phyloP scores from a whole-genome alignment of 2,329 filamentous ascomycete genomes.

The Cercospora sp. region DNA sequence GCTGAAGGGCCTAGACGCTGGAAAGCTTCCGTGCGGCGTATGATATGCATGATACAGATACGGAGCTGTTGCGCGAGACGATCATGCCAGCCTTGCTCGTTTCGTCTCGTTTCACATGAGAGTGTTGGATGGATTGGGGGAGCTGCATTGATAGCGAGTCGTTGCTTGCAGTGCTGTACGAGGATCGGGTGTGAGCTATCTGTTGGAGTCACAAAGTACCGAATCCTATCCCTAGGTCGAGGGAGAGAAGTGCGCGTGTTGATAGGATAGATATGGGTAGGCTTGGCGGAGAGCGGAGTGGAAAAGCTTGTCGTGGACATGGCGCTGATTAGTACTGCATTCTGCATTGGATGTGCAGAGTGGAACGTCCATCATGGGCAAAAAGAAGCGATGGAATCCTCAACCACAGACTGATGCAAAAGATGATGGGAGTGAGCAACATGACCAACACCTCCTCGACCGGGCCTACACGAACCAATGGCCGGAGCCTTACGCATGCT shows the following conservation, averaged over 20 bases:
- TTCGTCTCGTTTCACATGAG: not conserved
- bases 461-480: not conserved
- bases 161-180: conserved; percentile 1
- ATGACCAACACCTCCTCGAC: not conserved
- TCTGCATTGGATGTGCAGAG: not conserved
- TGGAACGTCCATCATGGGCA: not conserved
- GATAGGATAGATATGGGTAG: not conserved
- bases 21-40: not conserved
- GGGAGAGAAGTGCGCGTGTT: not conserved
- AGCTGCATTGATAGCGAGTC: conserved; percentile 3
- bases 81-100: not conserved
- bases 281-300: not conserved
- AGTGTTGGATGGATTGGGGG: not conserved
- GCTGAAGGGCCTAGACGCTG: not conserved
- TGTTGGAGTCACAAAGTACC: not conserved
- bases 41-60: not conserved
- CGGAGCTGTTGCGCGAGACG: not conserved
- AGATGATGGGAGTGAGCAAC: not conserved
- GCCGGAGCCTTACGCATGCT: not conserved
- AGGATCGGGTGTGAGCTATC: not conserved
- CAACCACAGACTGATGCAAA: not conserved
- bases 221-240: not conserved
- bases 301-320: not conserved
- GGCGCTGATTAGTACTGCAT: not conserved
- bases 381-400: not conserved